Conservation (phyloP, 2,329 filamentous ascomycete species). For the Penicillium sp. region DNA sequence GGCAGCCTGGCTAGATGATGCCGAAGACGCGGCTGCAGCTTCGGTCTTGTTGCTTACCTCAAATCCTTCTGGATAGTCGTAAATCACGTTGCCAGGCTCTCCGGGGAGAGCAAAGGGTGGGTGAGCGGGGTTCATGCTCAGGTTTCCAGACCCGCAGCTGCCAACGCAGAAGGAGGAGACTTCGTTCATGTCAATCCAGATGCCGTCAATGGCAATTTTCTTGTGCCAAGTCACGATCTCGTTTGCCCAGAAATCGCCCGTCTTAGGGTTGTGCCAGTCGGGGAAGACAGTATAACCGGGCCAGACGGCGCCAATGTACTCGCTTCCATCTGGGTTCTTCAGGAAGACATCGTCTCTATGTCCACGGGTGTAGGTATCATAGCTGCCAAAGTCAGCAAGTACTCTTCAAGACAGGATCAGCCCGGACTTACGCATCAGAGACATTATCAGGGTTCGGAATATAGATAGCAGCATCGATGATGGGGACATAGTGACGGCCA, state of each 20-base stretch:
- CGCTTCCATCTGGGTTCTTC: constrained; percentile 52
- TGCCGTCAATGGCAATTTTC: constrained; percentile 52
- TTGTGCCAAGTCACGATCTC: constrained; percentile 52
- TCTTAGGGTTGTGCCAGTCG: constrained; percentile 58
- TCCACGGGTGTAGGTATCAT: constrained; percentile 51
- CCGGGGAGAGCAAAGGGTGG: constrained; percentile 63
- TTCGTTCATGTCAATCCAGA: constrained; percentile 62
- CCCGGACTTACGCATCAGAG: constrained; percentile 56
- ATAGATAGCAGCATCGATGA: constrained; percentile 64
- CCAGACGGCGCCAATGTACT: constrained; percentile 56
- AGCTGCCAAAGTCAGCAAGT: constrained; percentile 40
- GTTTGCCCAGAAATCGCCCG: constrained; percentile 58
- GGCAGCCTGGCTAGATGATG: constrained; percentile 51
- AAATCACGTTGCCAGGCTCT: constrained; percentile 58
- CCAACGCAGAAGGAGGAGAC: constrained; percentile 65
- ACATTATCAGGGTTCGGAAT: constrained; percentile 67
- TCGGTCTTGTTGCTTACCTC: constrained; percentile 65
- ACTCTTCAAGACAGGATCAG: constrained; percentile 11
- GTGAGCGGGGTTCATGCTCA: constrained; percentile 65
- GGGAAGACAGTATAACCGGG: constrained; percentile 60
- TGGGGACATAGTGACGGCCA: constrained; percentile 58
- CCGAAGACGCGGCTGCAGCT: constrained; percentile 57
- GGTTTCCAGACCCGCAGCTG: constrained; percentile 63
- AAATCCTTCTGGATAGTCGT: constrained; percentile 66
- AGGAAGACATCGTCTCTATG: constrained; percentile 50